A percentile compares a stretch with the other conserved stretches of the same genome.
Conservation (phyloP, 2,329 filamentous ascomycete genomes). For the Epichloe gansuensis region DNA sequence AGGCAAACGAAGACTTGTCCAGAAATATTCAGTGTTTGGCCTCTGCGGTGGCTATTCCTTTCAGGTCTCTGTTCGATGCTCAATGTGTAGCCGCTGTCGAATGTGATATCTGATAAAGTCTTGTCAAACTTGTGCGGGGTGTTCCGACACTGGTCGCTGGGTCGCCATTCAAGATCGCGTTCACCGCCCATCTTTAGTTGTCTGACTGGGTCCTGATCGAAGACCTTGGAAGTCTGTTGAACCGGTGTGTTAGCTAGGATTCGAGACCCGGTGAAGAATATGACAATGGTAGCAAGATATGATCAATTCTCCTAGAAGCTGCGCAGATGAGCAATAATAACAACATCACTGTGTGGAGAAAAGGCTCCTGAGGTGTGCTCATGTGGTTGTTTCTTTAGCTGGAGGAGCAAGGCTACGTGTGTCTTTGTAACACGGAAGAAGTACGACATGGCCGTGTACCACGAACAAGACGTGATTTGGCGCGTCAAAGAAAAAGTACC, state of each 20-base stretch:
- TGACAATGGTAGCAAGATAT: neutral
- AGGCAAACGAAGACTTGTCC: slow-evolving; percentile 35
- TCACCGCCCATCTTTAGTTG: slow-evolving; percentile 10
- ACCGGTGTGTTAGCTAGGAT: neutral
- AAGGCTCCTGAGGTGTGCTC: too few relatives aligned
- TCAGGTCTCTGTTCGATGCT: slow-evolving; percentile 27
- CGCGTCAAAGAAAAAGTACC: neutral
- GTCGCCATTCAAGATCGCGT: slow-evolving; percentile 16
- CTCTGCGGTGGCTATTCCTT: slow-evolving; percentile 10
- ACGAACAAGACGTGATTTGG: too few relatives aligned
- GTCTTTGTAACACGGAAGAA: neutral
- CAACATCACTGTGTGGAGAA: too few relatives aligned
- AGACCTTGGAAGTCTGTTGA: slow-evolving; percentile 10
- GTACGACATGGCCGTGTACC: too few relatives aligned
- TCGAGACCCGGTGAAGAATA: too few relatives aligned
- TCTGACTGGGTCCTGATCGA: slow-evolving; percentile 15
- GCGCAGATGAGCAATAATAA: too few relatives aligned
- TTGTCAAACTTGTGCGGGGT: slow-evolving; percentile 11
- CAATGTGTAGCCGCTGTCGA: slow-evolving; percentile 24
- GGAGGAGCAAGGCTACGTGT: neutral
- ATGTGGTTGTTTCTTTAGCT: too few relatives aligned
- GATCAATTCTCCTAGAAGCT: too few relatives aligned
- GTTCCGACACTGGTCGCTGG: slow-evolving; percentile 15
- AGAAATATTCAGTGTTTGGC: slow-evolving; percentile 24
- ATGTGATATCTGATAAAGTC: slow-evolving; percentile 17